Conservation (phyloP, 306 rosid species). For the Coriaria nepalensis region DNA sequence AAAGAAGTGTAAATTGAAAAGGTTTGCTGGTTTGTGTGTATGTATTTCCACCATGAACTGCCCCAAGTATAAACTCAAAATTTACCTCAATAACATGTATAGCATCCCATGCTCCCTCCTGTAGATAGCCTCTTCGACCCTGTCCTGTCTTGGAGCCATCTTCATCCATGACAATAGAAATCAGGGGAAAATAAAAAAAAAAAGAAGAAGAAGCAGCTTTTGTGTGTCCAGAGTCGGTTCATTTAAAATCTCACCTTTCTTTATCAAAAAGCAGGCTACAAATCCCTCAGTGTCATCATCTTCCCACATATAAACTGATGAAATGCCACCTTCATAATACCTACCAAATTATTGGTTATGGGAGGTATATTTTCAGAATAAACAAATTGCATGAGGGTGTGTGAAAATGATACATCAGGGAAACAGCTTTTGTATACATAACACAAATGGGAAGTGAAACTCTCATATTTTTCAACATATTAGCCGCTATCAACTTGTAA, state of each 20-base stretch:
- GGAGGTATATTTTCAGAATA: conserved; percentile 21
- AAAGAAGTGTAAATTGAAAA: too few species aligned
- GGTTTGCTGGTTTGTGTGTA: too few species aligned
- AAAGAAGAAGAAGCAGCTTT: too few species aligned
- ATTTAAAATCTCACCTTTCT: conserved; percentile 54
- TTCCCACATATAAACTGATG: conserved; percentile 99
- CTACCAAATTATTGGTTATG: conserved; percentile 49
- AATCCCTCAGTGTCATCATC: conserved; percentile 85
- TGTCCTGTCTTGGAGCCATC: conserved; percentile 97
- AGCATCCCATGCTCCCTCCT: conserved; percentile 99
- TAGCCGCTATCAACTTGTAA: too few species aligned
- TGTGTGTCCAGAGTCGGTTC: conserved; percentile 7
- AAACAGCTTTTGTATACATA: too few species aligned
- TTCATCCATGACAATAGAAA: conserved; percentile 26
- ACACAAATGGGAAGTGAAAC: too few species aligned
- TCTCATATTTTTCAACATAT: too few species aligned
- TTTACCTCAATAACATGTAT: conserved; percentile 93
- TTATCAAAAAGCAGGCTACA: conserved; percentile 78
- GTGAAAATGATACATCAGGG: too few species aligned
- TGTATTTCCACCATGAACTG: too few species aligned
- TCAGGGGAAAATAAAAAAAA: conserved; percentile 15
- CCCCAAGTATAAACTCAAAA: too few species aligned
- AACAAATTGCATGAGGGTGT: conserved; percentile 1
- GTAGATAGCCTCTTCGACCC: conserved; percentile 82
- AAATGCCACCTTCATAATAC: conserved; percentile 98